These are phyloP conservation scores for Aspergillus caelatus DNA, from an alignment of 2,329 filamentous ascomycete genomes.

Conservation along the genomic window DNA sequence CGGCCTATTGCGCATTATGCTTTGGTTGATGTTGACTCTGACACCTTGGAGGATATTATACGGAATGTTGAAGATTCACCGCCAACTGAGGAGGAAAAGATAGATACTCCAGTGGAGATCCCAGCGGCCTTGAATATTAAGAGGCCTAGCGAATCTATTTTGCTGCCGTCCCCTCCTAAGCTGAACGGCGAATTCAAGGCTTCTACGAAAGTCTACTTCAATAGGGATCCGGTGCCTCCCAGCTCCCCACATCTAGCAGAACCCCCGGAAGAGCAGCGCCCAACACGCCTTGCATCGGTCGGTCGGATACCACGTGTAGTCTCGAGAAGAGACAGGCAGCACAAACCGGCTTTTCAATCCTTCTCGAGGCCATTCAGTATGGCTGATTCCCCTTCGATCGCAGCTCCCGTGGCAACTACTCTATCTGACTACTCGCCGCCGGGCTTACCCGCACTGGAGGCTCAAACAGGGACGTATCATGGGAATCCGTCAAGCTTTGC, in stretches of 20 bases:
- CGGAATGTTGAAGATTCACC: slow-evolving; percentile 43
- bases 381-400: slow-evolving; percentile 47
- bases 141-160: slow-evolving; percentile 39
- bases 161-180: slow-evolving; percentile 47
- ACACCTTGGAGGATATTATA: slow-evolving; percentile 44
- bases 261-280: slow-evolving; percentile 40
- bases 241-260: slow-evolving; percentile 19
- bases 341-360: slow-evolving; percentile 71
- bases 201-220: slow-evolving; percentile 43
- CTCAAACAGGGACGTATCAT: neutral
- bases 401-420: slow-evolving; percentile 29
- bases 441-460: slow-evolving; percentile 14
- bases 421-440: slow-evolving; percentile 27
- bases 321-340: slow-evolving; percentile 63
- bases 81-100: slow-evolving; percentile 39
- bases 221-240: slow-evolving; percentile 26
- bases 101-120: slow-evolving; percentile 25
- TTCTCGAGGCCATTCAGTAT: slow-evolving; percentile 81
- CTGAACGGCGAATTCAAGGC: slow-evolving; percentile 36
- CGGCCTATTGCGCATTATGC: slow-evolving; percentile 62
- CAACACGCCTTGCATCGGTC: slow-evolving; percentile 74
- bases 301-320: slow-evolving; percentile 85
- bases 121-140: slow-evolving; percentile 34
- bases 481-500: neutral
- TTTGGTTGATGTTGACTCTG: slow-evolving; percentile 52